These are phyloP conservation scores for Peziza echinospora DNA, from an alignment of 495 filamentous ascomycete genomes.

Conservation along the genomic window DNA sequence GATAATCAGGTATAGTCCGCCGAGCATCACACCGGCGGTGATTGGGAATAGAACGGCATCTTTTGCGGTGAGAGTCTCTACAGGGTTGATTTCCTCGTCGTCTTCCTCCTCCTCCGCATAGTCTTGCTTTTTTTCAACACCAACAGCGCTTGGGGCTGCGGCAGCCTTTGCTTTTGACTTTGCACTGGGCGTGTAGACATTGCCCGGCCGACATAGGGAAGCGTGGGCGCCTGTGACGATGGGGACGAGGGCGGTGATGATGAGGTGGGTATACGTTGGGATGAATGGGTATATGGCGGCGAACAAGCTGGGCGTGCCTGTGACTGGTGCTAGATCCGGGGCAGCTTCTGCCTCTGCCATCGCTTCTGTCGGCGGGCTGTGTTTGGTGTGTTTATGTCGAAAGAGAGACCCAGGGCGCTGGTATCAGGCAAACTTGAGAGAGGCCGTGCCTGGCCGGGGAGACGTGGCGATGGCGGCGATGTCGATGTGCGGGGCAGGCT, in stretches of 20 bases:
- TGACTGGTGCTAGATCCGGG: background rate
- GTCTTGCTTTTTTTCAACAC: conserved; percentile 5
- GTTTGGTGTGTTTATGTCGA: too few relatives aligned
- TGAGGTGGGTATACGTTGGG: conserved; percentile 45
- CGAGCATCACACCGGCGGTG: conserved; percentile 49
- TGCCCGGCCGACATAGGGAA: conserved; percentile 43
- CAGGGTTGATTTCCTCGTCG: conserved; percentile 34
- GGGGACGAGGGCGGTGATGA: conserved; percentile 46
- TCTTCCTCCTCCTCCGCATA: conserved; percentile 28
- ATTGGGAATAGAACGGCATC: conserved; percentile 79
- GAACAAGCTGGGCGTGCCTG: background rate
- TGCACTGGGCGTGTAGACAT: conserved; percentile 12
- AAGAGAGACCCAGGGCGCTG: too few relatives aligned
- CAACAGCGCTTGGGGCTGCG: conserved; percentile 11
- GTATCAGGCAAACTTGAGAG: too few relatives aligned
- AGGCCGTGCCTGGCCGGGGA: too few relatives aligned
- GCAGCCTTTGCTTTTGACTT: conserved; percentile 25
- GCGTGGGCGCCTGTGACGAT: conserved; percentile 52
- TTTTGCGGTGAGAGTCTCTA: conserved; percentile 55
- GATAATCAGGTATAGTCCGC: conserved; percentile 69
- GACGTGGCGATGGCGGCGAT: too few relatives aligned
- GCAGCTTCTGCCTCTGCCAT: background rate
- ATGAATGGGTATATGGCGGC: conserved; percentile 20
- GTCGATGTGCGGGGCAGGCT: too few relatives aligned
- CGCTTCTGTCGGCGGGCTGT: background rate